Base-by-base conservation (phyloP, 2,329 filamentous ascomycete species). In the Leptographium flavum region DNA sequence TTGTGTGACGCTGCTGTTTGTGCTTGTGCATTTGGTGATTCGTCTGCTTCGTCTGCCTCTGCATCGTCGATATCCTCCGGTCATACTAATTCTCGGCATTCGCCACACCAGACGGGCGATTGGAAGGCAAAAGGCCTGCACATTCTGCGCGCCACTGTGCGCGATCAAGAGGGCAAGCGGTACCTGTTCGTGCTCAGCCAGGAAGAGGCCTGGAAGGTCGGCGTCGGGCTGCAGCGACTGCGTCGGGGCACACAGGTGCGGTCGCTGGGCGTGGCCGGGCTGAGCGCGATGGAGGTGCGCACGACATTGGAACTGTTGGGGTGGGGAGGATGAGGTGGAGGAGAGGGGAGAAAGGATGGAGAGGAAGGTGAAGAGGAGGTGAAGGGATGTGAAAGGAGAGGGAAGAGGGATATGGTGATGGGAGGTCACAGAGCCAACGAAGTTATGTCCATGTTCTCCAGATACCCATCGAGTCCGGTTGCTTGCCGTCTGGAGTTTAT, bases 201-300 rank as follows among this genome's bases (percentile, higher is more conserved):
- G 56, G 70, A 76, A 49, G 79, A 83, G 58, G 71, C 70, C 25
- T 83, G 79, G 79, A 83, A 83, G 68, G 64, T 83, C 22, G 68
- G 75, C 1, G 64, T 73, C 31, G 78, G 75, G 2, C 57, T 83
- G 53, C 74, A 79, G 57, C 68, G 73, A 38, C 60, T 83, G 53
- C 64, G 76, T 43, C 69, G 70, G 45, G 78, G 79, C 5, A 72
- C 71, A 3, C 76, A 79, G 57, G 73, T 72, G 28, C 66, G 75
- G 44, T 70, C 74, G 47, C 63, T 82, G 39, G 74, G 73, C 5
- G 69, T 82, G 28, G 68, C 71, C 46, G 67, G 69, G 38, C 71
- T 82, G 64, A 63, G 68, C 40, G 60, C 64, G 11, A 54, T 63
- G 15, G 79, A 82, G 54, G 69, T 73, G 11, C 68, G 68, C 52